These are phyloP conservation scores for Lepidium sativum DNA, from an alignment of 345 rosid species.

Conservation along the genomic window DNA sequence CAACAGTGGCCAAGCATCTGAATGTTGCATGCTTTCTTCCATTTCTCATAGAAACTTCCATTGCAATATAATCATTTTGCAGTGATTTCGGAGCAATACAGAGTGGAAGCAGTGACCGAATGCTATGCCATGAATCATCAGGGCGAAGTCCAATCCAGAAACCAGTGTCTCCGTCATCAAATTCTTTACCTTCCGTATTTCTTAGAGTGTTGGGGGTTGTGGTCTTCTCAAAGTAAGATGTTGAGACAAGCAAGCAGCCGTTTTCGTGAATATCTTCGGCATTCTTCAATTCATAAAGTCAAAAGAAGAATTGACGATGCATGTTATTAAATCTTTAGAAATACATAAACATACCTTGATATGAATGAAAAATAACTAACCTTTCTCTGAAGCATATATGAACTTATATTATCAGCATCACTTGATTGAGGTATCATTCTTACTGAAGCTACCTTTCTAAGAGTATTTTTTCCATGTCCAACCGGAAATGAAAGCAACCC, in stretches of 20 bases:
- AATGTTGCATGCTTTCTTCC: slow-evolving; percentile 91
- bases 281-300: slow-evolving; percentile 39
- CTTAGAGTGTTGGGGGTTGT: slow-evolving; percentile 41
- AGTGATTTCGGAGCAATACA: slow-evolving; percentile 70
- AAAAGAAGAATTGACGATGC: slow-evolving; percentile 10
- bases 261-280: slow-evolving; percentile 41
- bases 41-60: slow-evolving; percentile 81
- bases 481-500: slow-evolving; percentile 83
- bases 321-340: slow-evolving; percentile 7
- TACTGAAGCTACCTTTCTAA: slow-evolving; percentile 73
- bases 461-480: slow-evolving; percentile 49
- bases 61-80: slow-evolving; percentile 56
- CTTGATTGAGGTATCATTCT: slow-evolving; percentile 57
- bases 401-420: slow-evolving; percentile 43
- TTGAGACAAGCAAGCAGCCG: slow-evolving; percentile 64
- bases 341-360: background rate
- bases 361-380: slow-evolving; percentile 33
- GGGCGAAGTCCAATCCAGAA: slow-evolving; percentile 73
- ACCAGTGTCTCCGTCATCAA: slow-evolving; percentile 58
- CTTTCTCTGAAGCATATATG: slow-evolving; percentile 63
- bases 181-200: slow-evolving; percentile 38
- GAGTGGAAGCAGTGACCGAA: slow-evolving; percentile 78
- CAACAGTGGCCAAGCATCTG: slow-evolving; percentile 79
- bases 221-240: slow-evolving; percentile 73
- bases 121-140: slow-evolving; percentile 67